Percentiles rank a stretch among this genome's conserved stretches.
phyloP scores from a whole-genome alignment of 78 protist genomes.

The Anaeramoeba ignava region DNA sequence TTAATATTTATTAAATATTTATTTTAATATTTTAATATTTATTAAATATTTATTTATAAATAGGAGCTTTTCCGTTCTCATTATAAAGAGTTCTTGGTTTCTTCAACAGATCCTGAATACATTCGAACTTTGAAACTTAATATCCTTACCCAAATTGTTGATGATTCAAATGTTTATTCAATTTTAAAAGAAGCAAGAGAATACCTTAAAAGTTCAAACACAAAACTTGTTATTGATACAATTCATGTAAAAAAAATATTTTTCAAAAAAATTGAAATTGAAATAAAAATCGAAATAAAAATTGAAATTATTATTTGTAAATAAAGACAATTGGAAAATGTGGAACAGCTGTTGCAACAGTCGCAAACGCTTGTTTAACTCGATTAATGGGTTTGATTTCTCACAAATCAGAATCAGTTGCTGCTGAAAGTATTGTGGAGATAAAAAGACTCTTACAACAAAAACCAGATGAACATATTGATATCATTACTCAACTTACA shows the following conservation, averaged over 20 bases:
- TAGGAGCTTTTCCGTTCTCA: not conserved
- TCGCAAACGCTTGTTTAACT: not conserved
- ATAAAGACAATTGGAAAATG: not conserved
- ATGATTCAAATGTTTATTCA: not conserved
- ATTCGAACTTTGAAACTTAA: not conserved
- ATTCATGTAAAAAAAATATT: no score
- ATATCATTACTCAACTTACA: not conserved
- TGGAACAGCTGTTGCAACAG: not conserved
- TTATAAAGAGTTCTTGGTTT: not conserved
- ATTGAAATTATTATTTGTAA: no score
- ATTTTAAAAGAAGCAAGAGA: not conserved
- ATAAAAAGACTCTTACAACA: not conserved
- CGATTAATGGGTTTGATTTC: not conserved
- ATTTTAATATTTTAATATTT: no score
- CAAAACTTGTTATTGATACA: not conserved
- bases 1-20: no score
- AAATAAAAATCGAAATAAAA: no score
- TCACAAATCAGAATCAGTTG: not conserved
- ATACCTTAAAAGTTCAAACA: not conserved
- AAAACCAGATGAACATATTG: not conserved
- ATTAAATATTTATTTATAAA: no score
- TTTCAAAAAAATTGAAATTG: no score
- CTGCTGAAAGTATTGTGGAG: not conserved
- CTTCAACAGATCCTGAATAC: not conserved
- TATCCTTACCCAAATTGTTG: not conserved